Evolutionary conservation across 73 alveolate genomes (phyloP).

Genomic region (Breviolum minutum): DNA sequence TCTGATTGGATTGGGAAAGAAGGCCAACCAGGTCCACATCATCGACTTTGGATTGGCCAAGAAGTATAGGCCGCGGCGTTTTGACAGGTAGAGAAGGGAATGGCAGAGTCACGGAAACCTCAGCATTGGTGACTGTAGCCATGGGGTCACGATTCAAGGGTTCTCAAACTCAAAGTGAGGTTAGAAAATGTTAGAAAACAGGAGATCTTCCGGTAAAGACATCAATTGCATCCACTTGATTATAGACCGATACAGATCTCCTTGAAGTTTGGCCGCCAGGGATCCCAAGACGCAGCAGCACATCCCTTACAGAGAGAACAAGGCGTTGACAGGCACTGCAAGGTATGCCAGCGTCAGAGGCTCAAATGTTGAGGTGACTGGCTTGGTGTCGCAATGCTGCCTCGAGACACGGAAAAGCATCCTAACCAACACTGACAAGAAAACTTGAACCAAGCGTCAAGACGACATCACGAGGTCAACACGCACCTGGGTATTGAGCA

Average conservation of each 20-base stretch:
- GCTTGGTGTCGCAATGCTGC: no score
- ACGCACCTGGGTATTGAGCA: constrained; percentile 98
- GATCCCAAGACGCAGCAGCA: constrained; percentile 98
- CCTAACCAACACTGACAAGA: no score
- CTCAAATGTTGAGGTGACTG: neutral
- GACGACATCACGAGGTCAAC: constrained; percentile 17
- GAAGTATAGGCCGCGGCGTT: constrained; percentile 96
- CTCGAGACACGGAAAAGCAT: no score
- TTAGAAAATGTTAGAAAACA: no score
- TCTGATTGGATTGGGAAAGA: constrained; percentile 98
- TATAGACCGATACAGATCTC: neutral
- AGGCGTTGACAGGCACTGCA: constrained; percentile 98
- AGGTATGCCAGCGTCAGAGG: constrained; percentile 96
- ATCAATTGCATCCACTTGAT: no score
- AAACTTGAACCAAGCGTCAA: no score
- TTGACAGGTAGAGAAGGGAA: neutral
- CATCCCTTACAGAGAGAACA: constrained; percentile 97
- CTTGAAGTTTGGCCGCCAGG: constrained; percentile 40
- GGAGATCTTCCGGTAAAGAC: no score
- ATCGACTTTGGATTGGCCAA: constrained; percentile 99
- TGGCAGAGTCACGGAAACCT: neutral
- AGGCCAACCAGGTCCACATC: constrained; percentile 97
- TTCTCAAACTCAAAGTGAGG: no score
- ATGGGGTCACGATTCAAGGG: no score
- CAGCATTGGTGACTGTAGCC: no score